Base-by-base conservation (phyloP, 768 basidiomycete genomes). In the Boletus pseudopeckii region DNA sequence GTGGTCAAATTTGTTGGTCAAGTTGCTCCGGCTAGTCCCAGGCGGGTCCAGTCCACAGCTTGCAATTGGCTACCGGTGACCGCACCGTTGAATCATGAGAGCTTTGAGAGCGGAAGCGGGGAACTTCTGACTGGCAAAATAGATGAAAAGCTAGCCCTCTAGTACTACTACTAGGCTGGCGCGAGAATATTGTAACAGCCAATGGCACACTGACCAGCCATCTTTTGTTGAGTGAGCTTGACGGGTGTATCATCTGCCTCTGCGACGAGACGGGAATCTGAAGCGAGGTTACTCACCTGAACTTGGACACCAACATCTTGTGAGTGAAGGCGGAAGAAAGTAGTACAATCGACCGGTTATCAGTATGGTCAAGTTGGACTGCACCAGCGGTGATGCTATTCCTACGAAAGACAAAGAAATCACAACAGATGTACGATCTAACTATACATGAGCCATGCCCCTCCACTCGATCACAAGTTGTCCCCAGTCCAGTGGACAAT, bases 361-460 rank as follows among this genome's bases (percentile, higher is more conserved):
- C 9, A 28, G 9, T 11, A 32, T 32, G 34, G 15, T 17, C 15
- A 17, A 28, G 37, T 14, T 45, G 42, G 46, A 44, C 41, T 26
- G 14, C 22, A 36, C 45, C 52, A 48, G 42, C 33, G 30, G 30
- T 6, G 34, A 3, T 33, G 22, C 58, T 34, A 45, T 47, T 48
- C 37, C 22, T 56, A 57, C 22, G 48, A 48, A 30, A 56, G 54
- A 57, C 40, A 20, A 54, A 26, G 48, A 66, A 59, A 64, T 65
- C 64, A 65, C 56, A 59, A 67, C 65, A 65, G 65, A 67, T 62
- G 60, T 37, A 61, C 53, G 41, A 55, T 64, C 63, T 54, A 67
- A 55, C 56, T 55, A 64, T 65, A 65, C 64, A 67, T 47, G 17
- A 43, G 41, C 41, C 37, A 52, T 33, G 8, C 41, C 33, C 18